Base-by-base conservation (phyloP, 371 early-diverging fungal species). In the Apophysomyces sp. region DNA sequence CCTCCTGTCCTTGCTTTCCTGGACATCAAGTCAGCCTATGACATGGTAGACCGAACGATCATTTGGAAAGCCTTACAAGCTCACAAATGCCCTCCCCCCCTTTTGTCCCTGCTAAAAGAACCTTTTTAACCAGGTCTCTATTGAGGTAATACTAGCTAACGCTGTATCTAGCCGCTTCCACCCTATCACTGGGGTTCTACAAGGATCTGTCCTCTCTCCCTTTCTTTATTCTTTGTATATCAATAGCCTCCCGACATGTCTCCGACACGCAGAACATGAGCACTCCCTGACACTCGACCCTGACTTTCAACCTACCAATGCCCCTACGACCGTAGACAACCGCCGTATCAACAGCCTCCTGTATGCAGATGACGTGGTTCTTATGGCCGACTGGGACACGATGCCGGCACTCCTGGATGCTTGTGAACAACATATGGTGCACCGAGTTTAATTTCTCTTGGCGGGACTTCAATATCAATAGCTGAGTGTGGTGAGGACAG, bases 131-230 rank as follows among this genome's bases (percentile, higher is more conserved):
- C 44, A 67, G 7, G 61, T 62, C 0, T 30, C 18, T 0, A 39
- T 71, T 1, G 36, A 61, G 2, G 57, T 66, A n/a, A 0, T 65
- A 1, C 12, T 72, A 3, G 1, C 40, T 1, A 58, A 61, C 18
- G 7, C 11, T 13, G 15, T 15, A n/a, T 68, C 69, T 1, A 4
- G 29, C 4, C 53, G 52, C 15, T 62, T 66, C 28, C 32, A 44
- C 3, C 67, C 66, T 11, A 13, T 8, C 4, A 59, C 56, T 7
- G 68, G 68, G 5, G 68, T 72, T 11, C 66, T 68, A 0, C 69
- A 73, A 61, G 69, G 69, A 0, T 73, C 67, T 0, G 57, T 69
- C n/a, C 60, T 73, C n/a, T 59, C 60, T 15, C 69, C 74, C 1
- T 57, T 61, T 1, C 34, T 69, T 2, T 73, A 73, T 36, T 69